phyloP scores from a whole-genome alignment of 1,284 basidiomycete species.

The Cutaneotrichosporon cyanovorans region DNA sequence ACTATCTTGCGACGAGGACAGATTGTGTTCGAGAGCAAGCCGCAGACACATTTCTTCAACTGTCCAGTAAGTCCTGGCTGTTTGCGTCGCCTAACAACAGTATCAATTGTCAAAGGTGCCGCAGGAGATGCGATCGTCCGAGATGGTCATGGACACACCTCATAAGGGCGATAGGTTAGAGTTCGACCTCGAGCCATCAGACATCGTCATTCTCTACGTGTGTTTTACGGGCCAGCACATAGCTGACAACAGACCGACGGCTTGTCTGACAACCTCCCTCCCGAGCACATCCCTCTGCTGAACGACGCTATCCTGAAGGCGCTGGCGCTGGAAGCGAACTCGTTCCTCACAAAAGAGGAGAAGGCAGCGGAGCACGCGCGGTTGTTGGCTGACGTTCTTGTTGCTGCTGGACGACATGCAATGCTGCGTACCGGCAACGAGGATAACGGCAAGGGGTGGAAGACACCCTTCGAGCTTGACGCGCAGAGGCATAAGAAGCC shows the following conservation, averaged over 20 bases:
- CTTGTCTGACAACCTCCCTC: constrained; percentile 51
- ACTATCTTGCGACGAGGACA: constrained; percentile 39
- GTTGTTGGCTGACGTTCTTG: constrained; percentile 46
- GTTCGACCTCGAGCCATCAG: constrained; percentile 39
- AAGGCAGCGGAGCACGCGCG: constrained; percentile 35
- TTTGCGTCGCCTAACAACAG: constrained; percentile 14
- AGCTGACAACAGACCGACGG: constrained; percentile 49
- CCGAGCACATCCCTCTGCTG: constrained; percentile 41
- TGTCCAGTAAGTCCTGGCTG: constrained; percentile 36
- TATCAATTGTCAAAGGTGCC: constrained; percentile 38
- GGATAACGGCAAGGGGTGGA: constrained; percentile 28
- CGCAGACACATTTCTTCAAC: constrained; percentile 47
- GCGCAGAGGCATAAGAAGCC: constrained; percentile 33
- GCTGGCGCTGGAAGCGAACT: constrained; percentile 30
- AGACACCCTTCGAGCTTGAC: constrained; percentile 44
- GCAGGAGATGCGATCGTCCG: constrained; percentile 15
- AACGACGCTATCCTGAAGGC: constrained; percentile 23
- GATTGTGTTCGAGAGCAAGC: constrained; percentile 28
- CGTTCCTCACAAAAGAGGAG: constrained; percentile 28
- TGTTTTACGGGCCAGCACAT: constrained; percentile 5
- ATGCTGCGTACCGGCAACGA: constrained; percentile 42
- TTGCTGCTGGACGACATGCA: constrained; percentile 45
- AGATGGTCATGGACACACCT: constrained; percentile 28
- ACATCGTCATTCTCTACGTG: constrained; percentile 44
- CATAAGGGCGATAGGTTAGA: constrained; percentile 31